A percentile compares a stretch with the other conserved stretches of the same genome.
Evolutionary conservation across 176 grass and related monocot genomes (phyloP).

Genomic region (Eragrostis curvula): DNA sequence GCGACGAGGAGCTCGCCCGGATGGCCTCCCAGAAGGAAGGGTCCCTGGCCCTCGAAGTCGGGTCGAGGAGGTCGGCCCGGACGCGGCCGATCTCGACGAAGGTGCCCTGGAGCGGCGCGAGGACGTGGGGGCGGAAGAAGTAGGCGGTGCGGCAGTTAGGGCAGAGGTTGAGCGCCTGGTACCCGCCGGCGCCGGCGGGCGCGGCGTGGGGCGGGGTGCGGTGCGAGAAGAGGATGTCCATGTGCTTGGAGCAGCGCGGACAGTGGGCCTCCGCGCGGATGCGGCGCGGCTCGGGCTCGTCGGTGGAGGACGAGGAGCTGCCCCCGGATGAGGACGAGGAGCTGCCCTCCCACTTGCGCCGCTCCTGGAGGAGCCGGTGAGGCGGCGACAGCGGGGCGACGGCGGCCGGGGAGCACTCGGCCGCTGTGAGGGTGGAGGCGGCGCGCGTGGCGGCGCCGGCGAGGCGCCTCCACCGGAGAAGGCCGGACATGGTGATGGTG

Average conservation of each 20-base stretch:
- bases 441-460: slow-evolving; percentile 65
- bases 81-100: slow-evolving; percentile 98
- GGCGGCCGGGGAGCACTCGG: slow-evolving; percentile 33
- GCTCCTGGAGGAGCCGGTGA: slow-evolving; percentile 60
- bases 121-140: slow-evolving; percentile 83
- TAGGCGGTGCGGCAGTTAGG: slow-evolving; percentile 95
- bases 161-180: slow-evolving; percentile 95
- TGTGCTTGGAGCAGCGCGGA: slow-evolving; percentile 96
- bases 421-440: slow-evolving; percentile 44
- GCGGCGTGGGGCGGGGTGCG: slow-evolving; percentile 43
- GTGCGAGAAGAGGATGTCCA: slow-evolving; percentile 92
- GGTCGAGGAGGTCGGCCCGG: slow-evolving; percentile 41
- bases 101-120: slow-evolving; percentile 87
- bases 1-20: slow-evolving; percentile 49
- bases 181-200: slow-evolving; percentile 51
- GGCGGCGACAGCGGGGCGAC: slow-evolving; percentile 29
- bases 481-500: slow-evolving; percentile 63
- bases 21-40: slow-evolving; percentile 61
- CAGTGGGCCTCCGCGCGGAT: slow-evolving; percentile 97
- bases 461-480: slow-evolving; percentile 84
- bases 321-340: slow-evolving; percentile 37
- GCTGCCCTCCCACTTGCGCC: slow-evolving; percentile 73
- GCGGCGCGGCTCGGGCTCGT: slow-evolving; percentile 74
- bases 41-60: slow-evolving; percentile 45
- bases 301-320: slow-evolving; percentile 54